Evolutionary conservation across 2,329 filamentous ascomycete genomes (phyloP).

Genomic region (Penicillium sp.): DNA sequence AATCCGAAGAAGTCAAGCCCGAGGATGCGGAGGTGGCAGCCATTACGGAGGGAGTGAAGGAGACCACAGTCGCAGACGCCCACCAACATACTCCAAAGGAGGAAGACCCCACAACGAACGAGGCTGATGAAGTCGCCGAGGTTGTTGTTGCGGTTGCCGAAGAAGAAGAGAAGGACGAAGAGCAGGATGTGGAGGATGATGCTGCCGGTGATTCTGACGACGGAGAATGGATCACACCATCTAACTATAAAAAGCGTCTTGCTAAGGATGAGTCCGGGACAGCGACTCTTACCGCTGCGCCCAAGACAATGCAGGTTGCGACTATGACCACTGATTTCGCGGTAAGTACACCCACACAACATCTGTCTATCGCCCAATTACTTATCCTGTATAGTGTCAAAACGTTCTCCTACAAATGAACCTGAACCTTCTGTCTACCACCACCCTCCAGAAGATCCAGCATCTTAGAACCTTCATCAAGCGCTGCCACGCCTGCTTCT

Average conservation of each 20-base stretch:
- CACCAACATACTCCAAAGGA: constrained; percentile 19
- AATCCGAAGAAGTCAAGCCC: constrained; percentile 24
- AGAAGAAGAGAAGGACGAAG: constrained; percentile 21
- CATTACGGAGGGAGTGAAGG: constrained; percentile 24
- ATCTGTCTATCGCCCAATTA: not conserved
- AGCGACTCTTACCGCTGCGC: constrained; percentile 44
- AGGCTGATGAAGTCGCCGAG: constrained; percentile 19
- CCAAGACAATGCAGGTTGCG: constrained; percentile 70
- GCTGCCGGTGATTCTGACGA: constrained; percentile 39
- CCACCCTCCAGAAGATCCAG: constrained; percentile 65
- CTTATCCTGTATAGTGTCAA: constrained; percentile 45
- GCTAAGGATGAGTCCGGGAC: constrained; percentile 52
- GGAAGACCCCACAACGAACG: constrained; percentile 14
- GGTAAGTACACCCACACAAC: constrained; percentile 46
- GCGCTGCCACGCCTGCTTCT: constrained; percentile 89
- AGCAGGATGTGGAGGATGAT: constrained; percentile 25
- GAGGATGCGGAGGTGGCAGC: constrained; percentile 23
- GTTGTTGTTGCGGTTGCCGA: constrained; percentile 23
- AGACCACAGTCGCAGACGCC: constrained; percentile 22
- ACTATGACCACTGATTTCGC: constrained; percentile 91
- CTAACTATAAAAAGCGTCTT: constrained; percentile 79
- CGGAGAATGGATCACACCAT: constrained; percentile 87
- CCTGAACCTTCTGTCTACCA: constrained; percentile 72
- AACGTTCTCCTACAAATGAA: constrained; percentile 94
- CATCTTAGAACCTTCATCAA: constrained; percentile 81